Percentiles rank a stretch among this genome's conserved stretches.
phyloP scores from a whole-genome alignment of 1,284 basidiomycete species.

The Pholiota adiposa region DNA sequence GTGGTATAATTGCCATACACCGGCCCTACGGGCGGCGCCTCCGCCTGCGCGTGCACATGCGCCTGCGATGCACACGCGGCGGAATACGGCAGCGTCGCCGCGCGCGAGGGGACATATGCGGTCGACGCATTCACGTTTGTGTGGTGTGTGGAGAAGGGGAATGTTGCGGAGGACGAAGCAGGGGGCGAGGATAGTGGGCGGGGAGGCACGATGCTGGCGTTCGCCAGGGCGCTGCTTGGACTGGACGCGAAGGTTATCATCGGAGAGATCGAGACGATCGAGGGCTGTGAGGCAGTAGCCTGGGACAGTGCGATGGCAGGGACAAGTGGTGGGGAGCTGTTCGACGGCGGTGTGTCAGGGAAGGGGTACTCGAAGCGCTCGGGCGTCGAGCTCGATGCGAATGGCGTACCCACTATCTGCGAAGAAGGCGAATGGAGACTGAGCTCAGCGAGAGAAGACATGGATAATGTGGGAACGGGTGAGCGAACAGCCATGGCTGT shows the following conservation, averaged over 20 bases:
- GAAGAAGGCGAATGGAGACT: conserved; percentile 30
- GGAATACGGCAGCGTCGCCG: not conserved
- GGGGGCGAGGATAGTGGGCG: not conserved
- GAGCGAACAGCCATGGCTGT: not conserved
- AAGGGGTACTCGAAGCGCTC: conserved; percentile 38
- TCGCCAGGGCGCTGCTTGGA: not conserved
- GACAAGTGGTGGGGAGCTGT: not conserved
- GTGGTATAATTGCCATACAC: not conserved
- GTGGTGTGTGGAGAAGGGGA: not conserved
- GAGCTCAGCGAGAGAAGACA: conserved; percentile 21
- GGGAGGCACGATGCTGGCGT: not conserved
- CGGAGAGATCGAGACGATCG: not conserved
- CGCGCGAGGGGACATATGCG: not conserved
- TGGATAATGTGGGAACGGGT: conserved; percentile 1
- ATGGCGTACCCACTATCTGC: conserved; percentile 35
- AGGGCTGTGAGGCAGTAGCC: not conserved
- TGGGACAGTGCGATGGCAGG: not conserved
- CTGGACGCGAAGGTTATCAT: not conserved
- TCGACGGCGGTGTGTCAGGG: conserved; percentile 22
- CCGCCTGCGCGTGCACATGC: not conserved
- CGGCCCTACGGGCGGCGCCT: not conserved
- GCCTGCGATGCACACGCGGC: not conserved
- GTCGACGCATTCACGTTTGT: not conserved
- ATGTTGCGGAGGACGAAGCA: not conserved
- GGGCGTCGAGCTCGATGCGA: conserved; percentile 27